These are phyloP conservation scores for Talaromyces pinophilus DNA, from an alignment of 2,329 filamentous ascomycete genomes.

Conservation along the genomic window DNA sequence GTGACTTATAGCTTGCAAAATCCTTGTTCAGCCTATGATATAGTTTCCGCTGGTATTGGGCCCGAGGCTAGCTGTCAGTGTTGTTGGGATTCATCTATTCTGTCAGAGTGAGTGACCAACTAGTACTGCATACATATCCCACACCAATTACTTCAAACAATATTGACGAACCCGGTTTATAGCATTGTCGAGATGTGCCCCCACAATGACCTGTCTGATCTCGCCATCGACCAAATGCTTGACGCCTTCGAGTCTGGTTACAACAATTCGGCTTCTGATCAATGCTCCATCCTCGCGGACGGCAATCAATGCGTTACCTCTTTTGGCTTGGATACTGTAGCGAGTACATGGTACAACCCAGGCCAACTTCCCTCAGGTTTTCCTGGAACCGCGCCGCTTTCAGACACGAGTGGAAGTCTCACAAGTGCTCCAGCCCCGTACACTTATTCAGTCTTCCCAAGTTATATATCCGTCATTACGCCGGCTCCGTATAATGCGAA, in stretches of 20 bases:
- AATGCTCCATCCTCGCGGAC: not conserved
- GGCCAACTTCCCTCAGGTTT: conserved; percentile 2
- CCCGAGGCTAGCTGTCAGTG: not conserved
- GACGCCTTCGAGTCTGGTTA: not conserved
- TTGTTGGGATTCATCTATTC: conserved; percentile 9
- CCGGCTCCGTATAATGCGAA: conserved; percentile 1
- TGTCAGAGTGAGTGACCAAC: not conserved
- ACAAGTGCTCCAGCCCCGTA: conserved; percentile 1
- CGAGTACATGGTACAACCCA: conserved; percentile 6
- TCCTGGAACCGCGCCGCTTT: not conserved
- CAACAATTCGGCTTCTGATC: not conserved
- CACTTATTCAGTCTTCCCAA: conserved; percentile 1
- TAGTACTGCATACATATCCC: not conserved
- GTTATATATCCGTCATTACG: conserved; percentile 5
- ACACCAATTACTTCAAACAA: not conserved
- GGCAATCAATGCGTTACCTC: not conserved
- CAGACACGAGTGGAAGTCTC: conserved; percentile 1
- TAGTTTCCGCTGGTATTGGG: not conserved
- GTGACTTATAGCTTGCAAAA: not conserved
- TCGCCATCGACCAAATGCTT: not conserved
- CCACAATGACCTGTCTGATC: not conserved
- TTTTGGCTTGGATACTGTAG: not conserved
- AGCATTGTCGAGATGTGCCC: conserved; percentile 1
- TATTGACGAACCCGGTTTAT: not conserved
- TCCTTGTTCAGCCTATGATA: not conserved